Conservation (phyloP, 257 asterid species). For the Solanum clarkiae region DNA sequence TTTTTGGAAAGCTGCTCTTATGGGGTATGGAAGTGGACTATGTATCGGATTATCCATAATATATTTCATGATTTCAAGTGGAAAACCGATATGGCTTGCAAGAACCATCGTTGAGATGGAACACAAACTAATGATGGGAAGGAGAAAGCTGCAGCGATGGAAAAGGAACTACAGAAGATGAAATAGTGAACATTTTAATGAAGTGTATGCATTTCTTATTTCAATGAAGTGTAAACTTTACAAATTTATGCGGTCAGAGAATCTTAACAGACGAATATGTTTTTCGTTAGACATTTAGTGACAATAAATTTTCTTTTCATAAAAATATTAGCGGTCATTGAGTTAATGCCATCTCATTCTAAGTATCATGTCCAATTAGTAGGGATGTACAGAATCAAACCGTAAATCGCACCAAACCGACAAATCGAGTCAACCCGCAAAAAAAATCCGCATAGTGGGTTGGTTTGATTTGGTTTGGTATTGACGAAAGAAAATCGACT, state of each 20-base stretch:
- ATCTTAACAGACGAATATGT: not conserved
- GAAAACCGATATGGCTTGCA: not conserved
- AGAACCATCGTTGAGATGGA: not conserved
- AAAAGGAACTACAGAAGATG: not conserved
- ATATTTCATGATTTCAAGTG: conserved; percentile 1
- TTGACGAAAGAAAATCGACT: too few relatives aligned
- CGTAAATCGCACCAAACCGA: too few relatives aligned
- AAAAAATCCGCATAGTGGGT: too few relatives aligned
- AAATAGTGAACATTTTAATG: not conserved
- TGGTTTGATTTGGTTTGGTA: too few relatives aligned
- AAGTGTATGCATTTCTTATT: too few relatives aligned
- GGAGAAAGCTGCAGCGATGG: not conserved
- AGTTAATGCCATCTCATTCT: not conserved
- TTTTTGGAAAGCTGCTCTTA: conserved; percentile 4
- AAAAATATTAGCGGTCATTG: not conserved
- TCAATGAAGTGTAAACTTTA: too few relatives aligned
- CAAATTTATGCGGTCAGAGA: not conserved
- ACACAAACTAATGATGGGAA: not conserved
- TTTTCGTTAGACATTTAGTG: not conserved
- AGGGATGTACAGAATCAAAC: too few relatives aligned
- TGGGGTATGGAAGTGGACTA: conserved; percentile 17
- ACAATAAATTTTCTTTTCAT: not conserved
- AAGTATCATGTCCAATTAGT: not conserved
- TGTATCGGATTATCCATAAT: conserved; percentile 3
- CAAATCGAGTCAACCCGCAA: too few relatives aligned